phyloP scores from a whole-genome alignment of 805 yeast species.

The Wickerhamomyces chambardii region DNA sequence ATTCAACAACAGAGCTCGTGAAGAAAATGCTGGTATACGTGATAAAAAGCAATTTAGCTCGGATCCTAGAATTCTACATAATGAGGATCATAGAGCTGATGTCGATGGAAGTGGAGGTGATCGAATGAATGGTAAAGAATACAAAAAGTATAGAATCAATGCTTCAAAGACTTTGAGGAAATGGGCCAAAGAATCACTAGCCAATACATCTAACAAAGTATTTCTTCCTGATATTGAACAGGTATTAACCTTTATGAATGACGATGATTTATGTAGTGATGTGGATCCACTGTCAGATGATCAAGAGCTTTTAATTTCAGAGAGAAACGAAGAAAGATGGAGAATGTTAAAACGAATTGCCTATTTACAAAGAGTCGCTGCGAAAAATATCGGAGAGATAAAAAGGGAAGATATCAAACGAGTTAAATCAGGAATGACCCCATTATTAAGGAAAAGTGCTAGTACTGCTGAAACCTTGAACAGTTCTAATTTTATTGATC shows the following conservation, averaged over 20 bases:
- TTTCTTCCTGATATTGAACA: conserved; percentile 52
- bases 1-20: conserved; percentile 85
- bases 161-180: conserved; percentile 46
- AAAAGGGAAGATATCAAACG: conserved; percentile 31
- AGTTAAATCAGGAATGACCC: too few relatives aligned
- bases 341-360: conserved; percentile 59
- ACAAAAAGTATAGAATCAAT: conserved; percentile 39
- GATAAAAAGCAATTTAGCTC: conserved; percentile 75
- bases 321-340: conserved; percentile 55
- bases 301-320: conserved; percentile 27
- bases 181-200: conserved; percentile 40
- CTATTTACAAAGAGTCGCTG: conserved; percentile 59
- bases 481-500: too few relatives aligned
- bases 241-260: conserved; percentile 45
- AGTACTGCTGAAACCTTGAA: too few relatives aligned
- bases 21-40: conserved; percentile 75
- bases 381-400: conserved; percentile 32
- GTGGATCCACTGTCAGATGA: conserved; percentile 22
- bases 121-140: conserved; percentile 36
- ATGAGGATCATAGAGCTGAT: conserved; percentile 55
- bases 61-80: conserved; percentile 73
- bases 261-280: conserved; percentile 26
- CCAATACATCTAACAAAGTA: conserved; percentile 23
- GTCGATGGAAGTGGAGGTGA: conserved; percentile 75
- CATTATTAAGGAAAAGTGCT: too few relatives aligned